Conservation (phyloP, 768 basidiomycete genomes). For the Trametes maxima region DNA sequence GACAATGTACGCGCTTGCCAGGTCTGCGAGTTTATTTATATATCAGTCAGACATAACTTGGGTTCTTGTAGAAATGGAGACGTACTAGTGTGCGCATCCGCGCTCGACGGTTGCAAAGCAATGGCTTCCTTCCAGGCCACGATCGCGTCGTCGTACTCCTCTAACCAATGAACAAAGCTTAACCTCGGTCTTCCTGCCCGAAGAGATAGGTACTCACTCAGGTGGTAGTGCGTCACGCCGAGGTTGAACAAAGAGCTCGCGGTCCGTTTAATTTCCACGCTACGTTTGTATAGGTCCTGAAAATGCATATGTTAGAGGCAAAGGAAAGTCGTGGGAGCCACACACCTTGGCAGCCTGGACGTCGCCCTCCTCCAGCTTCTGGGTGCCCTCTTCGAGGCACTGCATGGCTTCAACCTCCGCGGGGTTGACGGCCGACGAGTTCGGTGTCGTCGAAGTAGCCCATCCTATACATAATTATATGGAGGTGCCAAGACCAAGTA, state of each 20-base stretch:
- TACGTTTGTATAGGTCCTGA: constrained; percentile 64
- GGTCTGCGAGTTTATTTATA: constrained; percentile 48
- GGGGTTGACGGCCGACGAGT: constrained; percentile 82
- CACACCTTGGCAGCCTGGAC: constrained; percentile 69
- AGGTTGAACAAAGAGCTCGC: constrained; percentile 86
- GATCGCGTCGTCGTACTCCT: constrained; percentile 88
- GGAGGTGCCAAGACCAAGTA: neutral
- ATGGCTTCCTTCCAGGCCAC: constrained; percentile 86
- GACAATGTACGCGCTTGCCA: constrained; percentile 89
- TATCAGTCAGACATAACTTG: constrained; percentile 21
- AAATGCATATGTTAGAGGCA: constrained; percentile 6
- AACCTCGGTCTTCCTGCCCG: neutral
- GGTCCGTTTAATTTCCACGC: constrained; percentile 76
- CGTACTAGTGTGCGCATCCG: constrained; percentile 87
- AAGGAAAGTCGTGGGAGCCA: neutral
- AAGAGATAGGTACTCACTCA: constrained; percentile 53
- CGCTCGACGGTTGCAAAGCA: constrained; percentile 74
- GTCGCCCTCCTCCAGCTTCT: constrained; percentile 85
- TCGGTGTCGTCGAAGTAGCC: constrained; percentile 79
- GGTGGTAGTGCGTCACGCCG: constrained; percentile 87
- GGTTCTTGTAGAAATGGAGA: constrained; percentile 15
- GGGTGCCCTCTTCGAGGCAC: constrained; percentile 82
- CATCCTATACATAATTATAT: constrained; percentile 50
- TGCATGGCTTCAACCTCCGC: constrained; percentile 78
- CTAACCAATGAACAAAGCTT: constrained; percentile 40